These are phyloP conservation scores for Coniferiporia sulphurascens DNA, from an alignment of 1,284 basidiomycete genomes.

Conservation along the genomic window DNA sequence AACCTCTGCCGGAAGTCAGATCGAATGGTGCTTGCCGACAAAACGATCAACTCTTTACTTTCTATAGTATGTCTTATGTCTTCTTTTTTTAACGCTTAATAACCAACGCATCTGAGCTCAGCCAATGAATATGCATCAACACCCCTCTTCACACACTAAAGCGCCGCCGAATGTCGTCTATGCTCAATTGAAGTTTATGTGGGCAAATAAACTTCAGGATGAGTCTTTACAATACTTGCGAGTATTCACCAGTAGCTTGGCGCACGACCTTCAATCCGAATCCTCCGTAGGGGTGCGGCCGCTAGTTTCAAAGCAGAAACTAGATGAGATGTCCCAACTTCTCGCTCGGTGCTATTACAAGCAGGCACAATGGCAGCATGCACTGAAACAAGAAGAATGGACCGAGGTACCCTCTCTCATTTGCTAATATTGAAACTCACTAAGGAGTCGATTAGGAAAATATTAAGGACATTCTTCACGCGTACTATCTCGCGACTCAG, in stretches of 20 bases:
- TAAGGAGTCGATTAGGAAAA: constrained; percentile 48
- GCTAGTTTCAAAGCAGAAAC: constrained; percentile 56
- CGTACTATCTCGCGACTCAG: constrained; percentile 86
- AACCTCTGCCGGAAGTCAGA: constrained; percentile 86
- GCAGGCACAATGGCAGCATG: constrained; percentile 91
- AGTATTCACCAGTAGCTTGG: constrained; percentile 76
- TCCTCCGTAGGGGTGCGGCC: constrained; percentile 40
- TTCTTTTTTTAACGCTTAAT: not conserved
- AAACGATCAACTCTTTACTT: constrained; percentile 92
- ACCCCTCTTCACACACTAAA: constrained; percentile 47
- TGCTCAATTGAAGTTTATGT: constrained; percentile 95
- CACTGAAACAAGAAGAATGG: constrained; percentile 74
- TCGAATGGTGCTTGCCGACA: constrained; percentile 87
- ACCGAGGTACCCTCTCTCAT: constrained; percentile 43
- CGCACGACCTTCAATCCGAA: constrained; percentile 70
- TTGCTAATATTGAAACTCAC: constrained; percentile 8
- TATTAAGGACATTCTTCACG: constrained; percentile 76
- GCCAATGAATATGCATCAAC: constrained; percentile 17
- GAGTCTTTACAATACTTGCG: constrained; percentile 86
- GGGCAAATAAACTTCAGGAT: constrained; percentile 80
- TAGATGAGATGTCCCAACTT: constrained; percentile 77
- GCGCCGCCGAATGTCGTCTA: constrained; percentile 97
- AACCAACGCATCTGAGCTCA: not conserved
- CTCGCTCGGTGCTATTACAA: constrained; percentile 98
- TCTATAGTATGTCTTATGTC: constrained; percentile 45